A percentile compares a stretch with the other conserved stretches of the same genome.
Conservation (phyloP, 768 basidiomycete species). For the Suillus fuscotomentosus region DNA sequence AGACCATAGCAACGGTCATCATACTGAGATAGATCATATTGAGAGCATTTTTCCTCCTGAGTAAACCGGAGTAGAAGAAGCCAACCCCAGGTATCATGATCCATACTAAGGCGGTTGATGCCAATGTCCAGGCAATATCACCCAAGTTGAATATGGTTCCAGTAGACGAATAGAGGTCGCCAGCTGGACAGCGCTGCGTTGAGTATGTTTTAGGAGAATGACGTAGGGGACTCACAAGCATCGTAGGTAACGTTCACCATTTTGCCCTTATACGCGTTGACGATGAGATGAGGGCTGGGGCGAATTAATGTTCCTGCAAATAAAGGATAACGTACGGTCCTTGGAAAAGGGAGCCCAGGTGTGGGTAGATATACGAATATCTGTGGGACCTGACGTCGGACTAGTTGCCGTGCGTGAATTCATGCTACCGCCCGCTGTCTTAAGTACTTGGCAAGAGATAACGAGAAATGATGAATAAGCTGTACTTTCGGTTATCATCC, state of each 20-base stretch:
- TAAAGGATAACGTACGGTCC: conserved; percentile 3
- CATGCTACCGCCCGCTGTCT: background rate
- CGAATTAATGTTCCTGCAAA: background rate
- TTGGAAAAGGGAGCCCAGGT: background rate
- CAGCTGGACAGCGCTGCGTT: conserved; percentile 27
- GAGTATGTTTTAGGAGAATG: background rate
- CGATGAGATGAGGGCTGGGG: background rate
- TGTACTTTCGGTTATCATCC: background rate
- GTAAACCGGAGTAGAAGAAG: conserved; percentile 88
- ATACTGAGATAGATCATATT: conserved; percentile 85
- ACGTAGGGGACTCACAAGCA: conserved; percentile 30
- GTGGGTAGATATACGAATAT: conserved; percentile 18
- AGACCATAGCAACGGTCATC: conserved; percentile 74
- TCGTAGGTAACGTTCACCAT: conserved; percentile 48
- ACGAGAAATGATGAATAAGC: conserved; percentile 12
- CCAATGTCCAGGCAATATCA: conserved; percentile 68
- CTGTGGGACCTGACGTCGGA: conserved; percentile 18
- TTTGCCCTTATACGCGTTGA: conserved; percentile 2
- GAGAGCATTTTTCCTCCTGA: conserved; percentile 91
- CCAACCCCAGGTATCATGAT: conserved; percentile 86
- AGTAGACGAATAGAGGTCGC: conserved; percentile 34
- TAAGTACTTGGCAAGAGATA: conserved; percentile 13
- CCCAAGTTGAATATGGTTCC: conserved; percentile 51
- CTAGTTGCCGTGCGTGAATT: conserved; percentile 7
- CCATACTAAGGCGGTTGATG: conserved; percentile 79